These are phyloP conservation scores for Aotearoamyces nothofagi DNA, from an alignment of 2,329 filamentous ascomycete species.

Conservation along the genomic window DNA sequence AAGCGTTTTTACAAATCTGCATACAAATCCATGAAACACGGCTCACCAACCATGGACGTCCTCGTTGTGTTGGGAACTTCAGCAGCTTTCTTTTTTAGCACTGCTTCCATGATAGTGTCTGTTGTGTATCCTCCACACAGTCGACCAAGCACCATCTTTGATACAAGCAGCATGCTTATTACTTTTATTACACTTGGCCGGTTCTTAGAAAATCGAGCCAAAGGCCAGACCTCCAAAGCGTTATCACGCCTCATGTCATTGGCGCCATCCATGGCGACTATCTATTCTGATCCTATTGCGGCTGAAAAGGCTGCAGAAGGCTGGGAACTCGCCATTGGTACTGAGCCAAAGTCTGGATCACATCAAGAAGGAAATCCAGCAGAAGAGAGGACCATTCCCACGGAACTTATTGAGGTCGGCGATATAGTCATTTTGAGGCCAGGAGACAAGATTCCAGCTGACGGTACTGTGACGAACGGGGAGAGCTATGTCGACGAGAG, in stretches of 20 bases:
- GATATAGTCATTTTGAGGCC: conserved; percentile 88
- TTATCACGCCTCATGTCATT: conserved; percentile 90
- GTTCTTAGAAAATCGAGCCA: conserved; percentile 85
- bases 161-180: conserved; percentile 96
- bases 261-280: conserved; percentile 90
- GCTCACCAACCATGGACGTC: conserved; percentile 94
- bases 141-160: conserved; percentile 79
- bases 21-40: conserved; percentile 84
- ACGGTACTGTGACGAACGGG: conserved; percentile 73
- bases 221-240: conserved; percentile 90
- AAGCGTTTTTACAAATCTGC: conserved; percentile 86
- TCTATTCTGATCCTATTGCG: conserved; percentile 88
- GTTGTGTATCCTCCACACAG: conserved; percentile 60
- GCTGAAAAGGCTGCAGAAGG: conserved; percentile 77
- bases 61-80: conserved; percentile 88
- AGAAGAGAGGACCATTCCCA: conserved; percentile 80
- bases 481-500: conserved; percentile 94
- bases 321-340: conserved; percentile 39
- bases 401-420: conserved; percentile 84
- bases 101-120: conserved; percentile 74
- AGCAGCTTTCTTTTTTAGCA: conserved; percentile 90
- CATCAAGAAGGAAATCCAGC: conserved; percentile 39
- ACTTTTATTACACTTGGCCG: conserved; percentile 87
- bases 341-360: conserved; percentile 28
- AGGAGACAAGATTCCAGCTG: conserved; percentile 92